Base-by-base conservation (phyloP, 2,329 filamentous ascomycete species). In the Pseudofabraea citricarpa region DNA sequence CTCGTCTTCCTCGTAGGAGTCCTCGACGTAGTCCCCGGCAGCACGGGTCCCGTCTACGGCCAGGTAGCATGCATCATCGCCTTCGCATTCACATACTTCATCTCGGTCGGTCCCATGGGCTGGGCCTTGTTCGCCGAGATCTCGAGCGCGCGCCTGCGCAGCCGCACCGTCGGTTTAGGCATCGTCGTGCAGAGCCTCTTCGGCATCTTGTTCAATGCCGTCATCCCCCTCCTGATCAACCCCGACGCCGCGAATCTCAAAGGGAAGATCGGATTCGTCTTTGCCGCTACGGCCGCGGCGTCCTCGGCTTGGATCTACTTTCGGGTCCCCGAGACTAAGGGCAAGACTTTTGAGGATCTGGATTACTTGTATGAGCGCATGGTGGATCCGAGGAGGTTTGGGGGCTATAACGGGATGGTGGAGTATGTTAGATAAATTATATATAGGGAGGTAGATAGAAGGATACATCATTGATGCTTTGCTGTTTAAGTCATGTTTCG, bases 181-280 rank as follows among this genome's bases (percentile, higher is more conserved):
- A 68, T 15, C 64, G 16, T 68, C 5, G 62, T 61, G 0, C 67
- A 70, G 48, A 58, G 63, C 15, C 41, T 65, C 6, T 62, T 66
- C 44, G 65, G 64, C 2, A 45, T 53, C 9, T 19, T 54, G n/a
- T 47, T 47, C 44, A 51, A 49, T 23, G 45, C 68, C 44, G 61
- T 65, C 2, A 46, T 69, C 6, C 64, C 65, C 0, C 63, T 63
- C 18, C 45, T 67, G 2, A 64, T 67, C 45, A 67, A 65, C 41
- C 62, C 64, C 1, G 59, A 65, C 49, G 49, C 64, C 36, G 57
- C 57, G 0, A 64, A 67, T 13, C 56, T 71, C 0, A 63, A 64
- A 6, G 66, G 62, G 1, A 70, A 70, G 51, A 65, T 65, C 1
- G 58, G 59, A 0, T 71, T 71, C 37, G 54, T 70, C 4, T 71